Evolutionary conservation across 805 yeast species (phyloP).

Genomic region (Sporopachydermia lactativora): DNA sequence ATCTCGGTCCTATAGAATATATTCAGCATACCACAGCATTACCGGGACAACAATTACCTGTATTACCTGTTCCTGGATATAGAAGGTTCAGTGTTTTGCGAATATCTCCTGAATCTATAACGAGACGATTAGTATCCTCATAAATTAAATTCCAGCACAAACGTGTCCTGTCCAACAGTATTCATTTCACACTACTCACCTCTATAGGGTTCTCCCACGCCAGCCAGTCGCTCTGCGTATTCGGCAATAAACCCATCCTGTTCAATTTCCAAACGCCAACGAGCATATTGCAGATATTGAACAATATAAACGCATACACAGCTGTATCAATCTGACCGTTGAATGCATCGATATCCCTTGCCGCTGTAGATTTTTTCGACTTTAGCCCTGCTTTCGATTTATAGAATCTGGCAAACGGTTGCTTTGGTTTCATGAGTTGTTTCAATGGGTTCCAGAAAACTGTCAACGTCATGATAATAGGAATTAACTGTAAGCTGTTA

Average conservation of each 20-base stretch:
- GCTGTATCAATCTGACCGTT: slow-evolving; percentile 21
- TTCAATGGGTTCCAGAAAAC: slow-evolving; percentile 64
- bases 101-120: too few relatives aligned
- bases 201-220: slow-evolving; percentile 52
- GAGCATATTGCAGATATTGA: slow-evolving; percentile 40
- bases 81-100: too few relatives aligned
- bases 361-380: slow-evolving; percentile 38
- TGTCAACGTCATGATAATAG: slow-evolving; percentile 82
- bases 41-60: too few relatives aligned
- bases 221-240: slow-evolving; percentile 80
- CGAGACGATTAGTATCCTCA: too few relatives aligned
- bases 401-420: slow-evolving; percentile 30
- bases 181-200: slow-evolving; percentile 11
- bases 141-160: too few relatives aligned
- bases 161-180: too few relatives aligned
- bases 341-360: slow-evolving; percentile 16
- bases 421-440: slow-evolving; percentile 45
- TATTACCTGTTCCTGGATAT: too few relatives aligned
- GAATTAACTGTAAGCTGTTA: slow-evolving; percentile 74
- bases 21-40: too few relatives aligned
- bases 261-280: slow-evolving; percentile 80
- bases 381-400: slow-evolving; percentile 46
- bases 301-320: slow-evolving; percentile 31
- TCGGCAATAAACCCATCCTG: slow-evolving; percentile 84
- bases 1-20: too few relatives aligned